Evolutionary conservation across 495 filamentous ascomycete genomes (phyloP).

Genomic region (Aspergillus carlsbadensis): DNA sequence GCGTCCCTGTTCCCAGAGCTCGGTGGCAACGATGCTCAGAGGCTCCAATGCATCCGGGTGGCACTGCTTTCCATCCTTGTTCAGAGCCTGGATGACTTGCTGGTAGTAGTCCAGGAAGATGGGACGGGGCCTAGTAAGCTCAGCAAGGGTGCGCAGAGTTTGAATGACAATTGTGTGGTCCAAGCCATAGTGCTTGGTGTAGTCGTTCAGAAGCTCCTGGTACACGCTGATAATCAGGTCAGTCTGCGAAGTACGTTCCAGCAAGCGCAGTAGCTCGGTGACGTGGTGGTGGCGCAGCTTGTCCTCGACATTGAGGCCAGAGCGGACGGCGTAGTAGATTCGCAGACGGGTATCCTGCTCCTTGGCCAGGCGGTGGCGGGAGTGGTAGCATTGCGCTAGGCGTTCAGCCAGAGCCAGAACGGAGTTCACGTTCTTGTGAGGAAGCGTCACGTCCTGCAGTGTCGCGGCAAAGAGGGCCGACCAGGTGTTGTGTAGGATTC

Average conservation of each 20-base stretch:
- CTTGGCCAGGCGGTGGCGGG: constrained; percentile 33
- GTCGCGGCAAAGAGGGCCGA: constrained; percentile 34
- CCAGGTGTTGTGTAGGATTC: constrained; percentile 36
- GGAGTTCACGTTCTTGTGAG: constrained; percentile 29
- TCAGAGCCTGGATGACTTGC: constrained; percentile 35
- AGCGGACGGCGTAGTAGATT: constrained; percentile 34
- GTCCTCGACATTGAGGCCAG: constrained; percentile 32
- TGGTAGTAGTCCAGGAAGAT: constrained; percentile 43
- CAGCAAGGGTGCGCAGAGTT: constrained; percentile 33
- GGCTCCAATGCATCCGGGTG: constrained; percentile 38
- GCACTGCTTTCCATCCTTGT: constrained; percentile 34
- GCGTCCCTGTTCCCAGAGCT: constrained; percentile 40
- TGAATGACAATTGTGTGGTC: constrained; percentile 34
- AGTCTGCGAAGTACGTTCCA: constrained; percentile 32
- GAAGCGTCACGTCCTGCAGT: constrained; percentile 36
- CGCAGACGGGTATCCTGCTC: constrained; percentile 37
- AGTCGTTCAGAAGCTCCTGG: constrained; percentile 39
- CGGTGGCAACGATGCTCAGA: constrained; percentile 35
- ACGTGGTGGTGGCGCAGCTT: constrained; percentile 31
- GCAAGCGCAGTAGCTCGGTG: constrained; percentile 29
- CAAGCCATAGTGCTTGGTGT: constrained; percentile 33
- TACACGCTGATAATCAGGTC: constrained; percentile 33
- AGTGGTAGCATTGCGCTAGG: constrained; percentile 39
- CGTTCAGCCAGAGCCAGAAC: constrained; percentile 31
- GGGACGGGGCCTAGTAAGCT: constrained; percentile 36